A percentile compares a stretch with the other conserved stretches of the same genome.
phyloP scores from a whole-genome alignment of 305 asterid genomes.

The Fraxinus albicans region DNA sequence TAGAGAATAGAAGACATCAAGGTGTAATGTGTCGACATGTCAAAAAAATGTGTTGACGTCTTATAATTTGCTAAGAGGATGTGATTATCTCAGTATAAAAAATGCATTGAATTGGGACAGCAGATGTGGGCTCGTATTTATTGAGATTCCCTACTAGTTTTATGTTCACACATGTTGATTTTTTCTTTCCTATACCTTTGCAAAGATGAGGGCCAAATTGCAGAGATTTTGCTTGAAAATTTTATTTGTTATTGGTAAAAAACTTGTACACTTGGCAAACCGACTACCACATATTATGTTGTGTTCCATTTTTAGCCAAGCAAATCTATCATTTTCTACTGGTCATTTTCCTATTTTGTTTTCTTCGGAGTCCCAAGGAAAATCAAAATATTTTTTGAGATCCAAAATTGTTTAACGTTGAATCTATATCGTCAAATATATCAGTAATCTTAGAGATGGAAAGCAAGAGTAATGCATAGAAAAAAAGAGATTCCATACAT shows the following conservation, averaged over 20 bases:
- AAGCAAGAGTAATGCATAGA: background rate
- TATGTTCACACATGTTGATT: background rate
- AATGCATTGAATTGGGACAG: background rate
- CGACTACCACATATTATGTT: constrained; percentile 19
- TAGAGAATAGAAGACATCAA: background rate
- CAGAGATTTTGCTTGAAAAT: background rate
- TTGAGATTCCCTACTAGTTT: background rate
- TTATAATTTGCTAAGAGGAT: too few relatives aligned
- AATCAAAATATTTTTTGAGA: background rate
- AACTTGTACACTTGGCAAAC: constrained; percentile 27
- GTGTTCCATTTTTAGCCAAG: background rate
- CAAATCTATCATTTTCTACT: background rate
- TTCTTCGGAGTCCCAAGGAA: background rate
- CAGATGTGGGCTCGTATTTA: background rate
- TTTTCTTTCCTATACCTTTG: background rate
- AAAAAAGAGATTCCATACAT: too few relatives aligned
- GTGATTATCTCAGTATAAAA: background rate
- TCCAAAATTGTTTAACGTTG: too few relatives aligned
- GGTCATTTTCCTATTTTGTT: background rate
- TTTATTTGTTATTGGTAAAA: background rate
- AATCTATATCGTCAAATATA: background rate
- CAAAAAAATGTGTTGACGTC: background rate
- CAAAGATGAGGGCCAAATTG: background rate
- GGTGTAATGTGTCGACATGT: background rate
- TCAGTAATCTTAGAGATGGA: background rate